Base-by-base conservation (phyloP, 2,329 filamentous ascomycete genomes). In the Beauveria sp. region DNA sequence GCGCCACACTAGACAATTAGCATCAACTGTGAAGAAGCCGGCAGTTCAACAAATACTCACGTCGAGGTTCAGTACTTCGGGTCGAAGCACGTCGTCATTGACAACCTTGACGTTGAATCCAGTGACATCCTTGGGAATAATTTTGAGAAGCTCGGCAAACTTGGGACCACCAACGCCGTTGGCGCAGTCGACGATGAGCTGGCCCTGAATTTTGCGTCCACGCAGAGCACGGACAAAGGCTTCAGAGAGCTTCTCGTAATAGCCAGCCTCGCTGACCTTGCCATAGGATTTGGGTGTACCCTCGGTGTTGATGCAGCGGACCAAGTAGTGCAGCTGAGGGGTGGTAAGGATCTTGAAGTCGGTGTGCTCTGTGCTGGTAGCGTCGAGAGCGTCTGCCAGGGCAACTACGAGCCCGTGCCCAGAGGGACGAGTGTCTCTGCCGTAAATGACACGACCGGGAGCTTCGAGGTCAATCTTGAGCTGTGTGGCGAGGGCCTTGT, bases 101-200 rank as follows among this genome's bases (percentile, higher is more conserved):
- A 93, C 84, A 57, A 97, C 84, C 73, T 88, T 91, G 76, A 96
- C 88, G 61, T 96, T 85, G 58, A 97, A 77, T 24, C 84, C 84
- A 53, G 87, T 86, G 69, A 88, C 84, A 61, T 85, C 82, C 64
- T 83, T 77, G 61, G 90, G 88, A 57, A 97, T 79, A 69, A 90
- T 82, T 74, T 96, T 96, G 69, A 97, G 81, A 65, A 97, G 81
- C 73, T 96, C 91, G 64, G 81, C 80, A 67, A 99, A 79, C 78
- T 97, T 96, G 46, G 93, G 92, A 3, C 91, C 94, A 67, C 94
- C 94, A 62, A 99, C 92, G 69, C 94, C 94, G 70, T 99, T 99
- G 69, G 94, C 94, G 73, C 93, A 96, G 75, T 99, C 94, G 16
- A 99, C 91, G 7, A 86, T 90, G 65, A 99, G 79, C 61, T 83